These are phyloP conservation scores for Cryptococcus floricola DNA, from an alignment of 1,284 basidiomycete species.

Conservation along the genomic window DNA sequence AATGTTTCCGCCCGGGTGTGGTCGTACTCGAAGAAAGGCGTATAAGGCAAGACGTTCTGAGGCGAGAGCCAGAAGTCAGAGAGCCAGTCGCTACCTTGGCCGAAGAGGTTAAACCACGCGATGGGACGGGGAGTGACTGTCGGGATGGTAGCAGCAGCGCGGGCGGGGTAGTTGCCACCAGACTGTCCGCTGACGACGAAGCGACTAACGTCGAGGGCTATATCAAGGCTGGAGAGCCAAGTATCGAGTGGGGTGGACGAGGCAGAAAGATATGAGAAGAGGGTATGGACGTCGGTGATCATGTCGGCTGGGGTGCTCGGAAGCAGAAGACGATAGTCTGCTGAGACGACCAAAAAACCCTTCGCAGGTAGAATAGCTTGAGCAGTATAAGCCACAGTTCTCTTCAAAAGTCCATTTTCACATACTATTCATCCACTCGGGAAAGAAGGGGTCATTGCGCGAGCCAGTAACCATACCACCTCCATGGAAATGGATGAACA, in stretches of 20 bases:
- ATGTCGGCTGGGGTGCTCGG: slow-evolving; percentile 8
- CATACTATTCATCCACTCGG: slow-evolving; percentile 1
- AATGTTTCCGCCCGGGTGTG: not conserved
- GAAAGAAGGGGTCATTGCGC: slow-evolving; percentile 2
- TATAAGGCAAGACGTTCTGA: not conserved
- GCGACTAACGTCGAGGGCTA: not conserved
- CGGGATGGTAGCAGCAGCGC: slow-evolving; percentile 3
- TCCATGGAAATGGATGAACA: slow-evolving; percentile 2
- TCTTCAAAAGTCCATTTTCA: not conserved
- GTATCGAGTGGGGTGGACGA: not conserved
- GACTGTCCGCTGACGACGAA: slow-evolving; percentile 8
- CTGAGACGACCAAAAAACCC: slow-evolving; percentile 7
- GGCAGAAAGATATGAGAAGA: slow-evolving; percentile 10
- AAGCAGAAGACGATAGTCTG: slow-evolving; percentile 11
- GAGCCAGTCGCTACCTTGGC: slow-evolving; percentile 4
- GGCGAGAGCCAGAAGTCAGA: slow-evolving; percentile 6
- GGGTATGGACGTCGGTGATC: slow-evolving; percentile 5
- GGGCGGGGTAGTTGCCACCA: slow-evolving; percentile 11
- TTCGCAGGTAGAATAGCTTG: not conserved
- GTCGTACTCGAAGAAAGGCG: not conserved
- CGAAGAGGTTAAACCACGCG: slow-evolving; percentile 2
- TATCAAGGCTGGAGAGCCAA: not conserved
- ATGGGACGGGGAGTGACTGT: slow-evolving; percentile 4
- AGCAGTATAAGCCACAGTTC: not conserved
- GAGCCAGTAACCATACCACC: slow-evolving; percentile 5